Percentiles rank a stretch among this genome's conserved stretches.
phyloP scores from a whole-genome alignment of 495 filamentous ascomycete genomes.

The Geopyxis carbonaria region DNA sequence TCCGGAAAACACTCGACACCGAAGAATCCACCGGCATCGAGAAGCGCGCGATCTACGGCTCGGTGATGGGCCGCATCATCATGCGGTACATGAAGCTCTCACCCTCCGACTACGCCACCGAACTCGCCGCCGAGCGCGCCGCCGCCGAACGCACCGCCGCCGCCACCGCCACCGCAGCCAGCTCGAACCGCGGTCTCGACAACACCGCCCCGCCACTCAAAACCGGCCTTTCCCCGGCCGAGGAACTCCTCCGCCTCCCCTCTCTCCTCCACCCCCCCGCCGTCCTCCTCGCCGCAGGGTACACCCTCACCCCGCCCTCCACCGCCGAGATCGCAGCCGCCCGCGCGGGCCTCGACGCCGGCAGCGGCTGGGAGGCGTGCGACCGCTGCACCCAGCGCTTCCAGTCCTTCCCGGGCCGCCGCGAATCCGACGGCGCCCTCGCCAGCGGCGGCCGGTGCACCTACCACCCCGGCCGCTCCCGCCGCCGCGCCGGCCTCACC shows the following conservation, averaged over 20 bases:
- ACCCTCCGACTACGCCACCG: slow-evolving; percentile 45
- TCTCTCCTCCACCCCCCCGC: slow-evolving; percentile 42
- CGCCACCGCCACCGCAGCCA: slow-evolving; percentile 7
- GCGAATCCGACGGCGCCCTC: slow-evolving; percentile 61
- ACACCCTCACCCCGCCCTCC: slow-evolving; percentile 49
- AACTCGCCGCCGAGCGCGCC: slow-evolving; percentile 24
- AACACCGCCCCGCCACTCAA: slow-evolving; percentile 25
- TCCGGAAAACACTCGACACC: slow-evolving; percentile 63
- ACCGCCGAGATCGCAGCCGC: slow-evolving; percentile 44
- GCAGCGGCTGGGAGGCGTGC: slow-evolving; percentile 66
- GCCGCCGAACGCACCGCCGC: slow-evolving; percentile 7
- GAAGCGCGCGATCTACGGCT: slow-evolving; percentile 52
- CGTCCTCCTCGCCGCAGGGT: slow-evolving; percentile 49
- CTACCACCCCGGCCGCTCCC: slow-evolving; percentile 57
- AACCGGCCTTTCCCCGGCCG: slow-evolving; percentile 46
- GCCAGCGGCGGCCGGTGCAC: slow-evolving; percentile 58
- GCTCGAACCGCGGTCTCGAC: slow-evolving; percentile 16
- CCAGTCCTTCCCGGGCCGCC: slow-evolving; percentile 78
- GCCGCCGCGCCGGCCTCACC: slow-evolving; percentile 26
- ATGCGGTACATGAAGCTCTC: slow-evolving; percentile 55
- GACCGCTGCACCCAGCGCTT: slow-evolving; percentile 76
- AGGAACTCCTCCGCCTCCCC: slow-evolving; percentile 51
- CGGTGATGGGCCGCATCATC: slow-evolving; percentile 65
- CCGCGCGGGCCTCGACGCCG: slow-evolving; percentile 42
- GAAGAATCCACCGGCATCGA: slow-evolving; percentile 61